Conservation (phyloP, 371 early-diverging fungal species). For the Dinochytrium kinnereticum region DNA sequence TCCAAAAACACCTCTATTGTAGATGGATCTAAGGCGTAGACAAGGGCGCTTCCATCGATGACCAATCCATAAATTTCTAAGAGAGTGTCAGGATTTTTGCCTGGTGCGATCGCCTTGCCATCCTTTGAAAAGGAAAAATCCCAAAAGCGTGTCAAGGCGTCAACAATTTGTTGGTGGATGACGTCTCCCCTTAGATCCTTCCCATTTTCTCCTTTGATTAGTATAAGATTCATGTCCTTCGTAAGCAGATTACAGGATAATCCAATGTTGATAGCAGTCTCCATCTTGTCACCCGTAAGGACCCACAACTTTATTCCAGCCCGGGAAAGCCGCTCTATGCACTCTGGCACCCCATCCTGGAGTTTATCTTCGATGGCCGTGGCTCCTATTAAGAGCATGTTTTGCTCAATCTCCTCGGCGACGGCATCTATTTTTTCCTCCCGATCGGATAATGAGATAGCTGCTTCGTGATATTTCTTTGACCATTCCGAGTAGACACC, state of each 20-base stretch:
- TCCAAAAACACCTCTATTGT: slow-evolving; percentile 64
- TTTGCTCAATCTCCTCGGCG: slow-evolving; percentile 78
- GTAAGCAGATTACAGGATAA: slow-evolving; percentile 82
- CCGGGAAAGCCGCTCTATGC: slow-evolving; percentile 80
- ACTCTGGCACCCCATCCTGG: slow-evolving; percentile 92
- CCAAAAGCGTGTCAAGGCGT: slow-evolving; percentile 59
- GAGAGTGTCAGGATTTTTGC: slow-evolving; percentile 17
- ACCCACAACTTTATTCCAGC: slow-evolving; percentile 99
- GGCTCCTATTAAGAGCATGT: slow-evolving; percentile 84
- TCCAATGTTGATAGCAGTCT: slow-evolving; percentile 98
- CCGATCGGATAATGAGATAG: slow-evolving; percentile 69
- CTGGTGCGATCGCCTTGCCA: slow-evolving; percentile 52
- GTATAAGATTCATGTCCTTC: slow-evolving; percentile 72
- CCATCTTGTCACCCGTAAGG: slow-evolving; percentile 99
- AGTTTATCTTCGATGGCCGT: slow-evolving; percentile 98
- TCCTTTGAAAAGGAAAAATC: too few relatives aligned
- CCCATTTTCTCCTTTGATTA: slow-evolving; percentile 53
- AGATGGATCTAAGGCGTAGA: slow-evolving; percentile 70
- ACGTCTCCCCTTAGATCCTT: slow-evolving; percentile 49
- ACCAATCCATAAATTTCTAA: slow-evolving; percentile 70
- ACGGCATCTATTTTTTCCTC: slow-evolving; percentile 71
- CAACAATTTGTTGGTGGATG: slow-evolving; percentile 61
- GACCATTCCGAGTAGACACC: slow-evolving; percentile 73
- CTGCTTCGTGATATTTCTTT: slow-evolving; percentile 68
- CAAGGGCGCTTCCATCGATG: slow-evolving; percentile 90